Evolutionary conservation across 176 grass and related monocot species (phyloP), one percentile per base, ranked within the genome.

Genomic region (Zizania latifolia): DNA sequence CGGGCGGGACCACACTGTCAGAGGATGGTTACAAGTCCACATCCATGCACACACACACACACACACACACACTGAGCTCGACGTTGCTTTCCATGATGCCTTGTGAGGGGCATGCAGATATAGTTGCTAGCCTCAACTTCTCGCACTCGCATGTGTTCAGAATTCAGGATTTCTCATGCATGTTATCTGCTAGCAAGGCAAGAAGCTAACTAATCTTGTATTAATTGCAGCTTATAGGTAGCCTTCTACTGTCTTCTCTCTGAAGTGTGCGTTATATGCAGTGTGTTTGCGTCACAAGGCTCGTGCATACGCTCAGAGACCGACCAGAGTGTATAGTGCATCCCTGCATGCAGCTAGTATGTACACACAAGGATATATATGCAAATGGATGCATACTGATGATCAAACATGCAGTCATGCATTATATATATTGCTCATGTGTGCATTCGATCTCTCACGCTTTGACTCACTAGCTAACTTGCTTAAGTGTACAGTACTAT

Each of bases 101-200:
- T 54, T 83, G 68, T 62, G 69, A 78, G 86, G 31, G 74, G 51
- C 85, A 83, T 83, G 80, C 80, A 79, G 51, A 87, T 12, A n/a
- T n/a, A 45, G 83, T 27, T 68, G 65, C 35, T 61, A 69, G 53
- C 56, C 53, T n/a, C 56, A n/a, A 43, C n/a, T n/a, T 28, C 31
- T 34, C 69, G 45, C 79, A 56, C 50, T 68, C 37, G 3, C 46
- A 64, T 71, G 43, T 27, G 53, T 67, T 55, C 59, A 54, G n/a
- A n/a, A n/a, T n/a, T n/a, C n/a, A n/a, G n/a, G n/a, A n/a, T n/a
- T n/a, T n/a, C n/a, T n/a, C n/a, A n/a, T n/a, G n/a, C n/a, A n/a
- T n/a, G n/a, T n/a, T n/a, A n/a, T 36, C 3, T 77, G 48, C 5
- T 33, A n/a, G n/a, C n/a, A n/a, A n/a, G 43, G 57, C 62, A 60